Evolutionary conservation across 352 stramenopile genomes (phyloP).

Genomic region (Pythium aphanidermatum): DNA sequence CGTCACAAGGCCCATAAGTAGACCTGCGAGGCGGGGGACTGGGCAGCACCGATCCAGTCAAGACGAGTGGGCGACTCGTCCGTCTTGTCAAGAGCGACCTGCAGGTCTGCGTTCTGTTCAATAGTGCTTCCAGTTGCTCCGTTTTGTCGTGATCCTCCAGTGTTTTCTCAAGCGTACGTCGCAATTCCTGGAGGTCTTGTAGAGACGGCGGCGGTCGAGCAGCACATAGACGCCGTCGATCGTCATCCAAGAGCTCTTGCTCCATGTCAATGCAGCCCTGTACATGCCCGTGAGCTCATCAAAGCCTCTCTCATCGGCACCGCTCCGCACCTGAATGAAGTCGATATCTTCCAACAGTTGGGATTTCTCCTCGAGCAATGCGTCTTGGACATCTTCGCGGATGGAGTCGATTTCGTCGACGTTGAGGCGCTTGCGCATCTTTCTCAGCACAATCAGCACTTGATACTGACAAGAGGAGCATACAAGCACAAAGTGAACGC

Average conservation of each 20-base stretch:
- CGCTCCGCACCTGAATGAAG: conserved; percentile 68
- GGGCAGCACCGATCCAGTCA: conserved; percentile 1
- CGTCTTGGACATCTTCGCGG: conserved; percentile 47
- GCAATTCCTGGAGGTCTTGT: conserved; percentile 56
- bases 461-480: background rate
- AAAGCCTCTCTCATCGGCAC: too few relatives aligned
- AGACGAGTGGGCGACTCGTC: background rate
- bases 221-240: conserved; percentile 35
- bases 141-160: conserved; percentile 38
- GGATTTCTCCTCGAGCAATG: conserved; percentile 47
- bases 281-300: too few relatives aligned
- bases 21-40: background rate
- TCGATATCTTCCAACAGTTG: conserved; percentile 78
- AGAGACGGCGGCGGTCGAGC: conserved; percentile 40
- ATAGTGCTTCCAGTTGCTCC: conserved; percentile 12
- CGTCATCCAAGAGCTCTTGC: conserved; percentile 74
- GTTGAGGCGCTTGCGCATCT: conserved; percentile 46
- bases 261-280: conserved; percentile 83
- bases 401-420: conserved; percentile 75
- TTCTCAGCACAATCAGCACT: background rate
- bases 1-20: too few relatives aligned
- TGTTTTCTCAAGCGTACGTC: conserved; percentile 50
- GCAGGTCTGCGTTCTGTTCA: conserved; percentile 13
- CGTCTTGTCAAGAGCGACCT: too few relatives aligned
- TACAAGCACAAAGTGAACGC: background rate